These are phyloP conservation scores for Hibiscus tridactylites DNA, from an alignment of 345 rosid species.

Conservation along the genomic window DNA sequence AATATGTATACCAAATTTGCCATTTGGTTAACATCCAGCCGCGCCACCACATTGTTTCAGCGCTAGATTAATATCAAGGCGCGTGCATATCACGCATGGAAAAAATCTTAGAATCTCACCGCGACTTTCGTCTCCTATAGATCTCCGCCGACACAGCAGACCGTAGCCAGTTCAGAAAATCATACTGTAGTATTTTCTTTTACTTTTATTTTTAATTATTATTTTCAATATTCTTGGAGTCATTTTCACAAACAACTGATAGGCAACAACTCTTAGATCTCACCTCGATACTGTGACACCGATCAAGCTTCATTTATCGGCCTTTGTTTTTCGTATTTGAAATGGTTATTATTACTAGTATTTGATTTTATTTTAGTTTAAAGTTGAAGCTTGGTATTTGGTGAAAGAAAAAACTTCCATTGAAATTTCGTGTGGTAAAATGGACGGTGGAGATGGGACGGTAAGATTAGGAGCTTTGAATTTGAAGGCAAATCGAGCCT, in stretches of 20 bases:
- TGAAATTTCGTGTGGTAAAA: constrained; percentile 12
- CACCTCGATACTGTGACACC: constrained; percentile 22
- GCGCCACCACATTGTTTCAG: neutral
- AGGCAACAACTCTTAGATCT: constrained; percentile 28
- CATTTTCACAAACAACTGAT: constrained; percentile 21
- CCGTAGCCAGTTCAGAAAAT: neutral
- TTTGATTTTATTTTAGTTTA: neutral
- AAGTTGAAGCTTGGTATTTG: neutral
- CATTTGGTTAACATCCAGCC: too few relatives aligned
- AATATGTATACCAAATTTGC: too few relatives aligned
- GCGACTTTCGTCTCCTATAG: neutral
- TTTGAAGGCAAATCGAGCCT: constrained; percentile 52
- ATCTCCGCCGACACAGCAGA: constrained; percentile 39
- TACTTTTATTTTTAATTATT: neutral
- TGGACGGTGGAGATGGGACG: constrained; percentile 93
- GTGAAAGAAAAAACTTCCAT: neutral
- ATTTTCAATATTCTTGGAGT: neutral
- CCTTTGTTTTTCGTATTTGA: neutral
- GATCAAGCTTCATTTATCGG: constrained; percentile 4
- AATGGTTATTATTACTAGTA: neutral
- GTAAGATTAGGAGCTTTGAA: constrained; percentile 59
- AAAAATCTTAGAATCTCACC: neutral
- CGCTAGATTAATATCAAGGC: neutral
- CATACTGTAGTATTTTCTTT: neutral
- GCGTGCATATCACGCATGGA: neutral